A percentile compares a stretch with the other conserved stretches of the same genome.
phyloP scores from a whole-genome alignment of 1,284 basidiomycete species.

The Puccinia hordei region DNA sequence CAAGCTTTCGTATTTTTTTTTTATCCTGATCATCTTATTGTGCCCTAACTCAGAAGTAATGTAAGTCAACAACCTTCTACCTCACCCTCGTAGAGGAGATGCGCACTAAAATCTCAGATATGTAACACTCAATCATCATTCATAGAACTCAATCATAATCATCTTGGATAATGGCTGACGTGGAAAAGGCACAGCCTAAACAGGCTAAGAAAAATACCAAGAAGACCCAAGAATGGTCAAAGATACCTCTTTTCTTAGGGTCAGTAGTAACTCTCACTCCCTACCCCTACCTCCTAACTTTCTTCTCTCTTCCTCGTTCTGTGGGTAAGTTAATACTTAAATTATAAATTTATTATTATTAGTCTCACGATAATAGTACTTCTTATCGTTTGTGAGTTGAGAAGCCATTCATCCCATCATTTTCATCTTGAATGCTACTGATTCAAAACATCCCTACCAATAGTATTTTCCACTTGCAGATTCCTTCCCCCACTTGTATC shows the following conservation, averaged over 20 bases:
- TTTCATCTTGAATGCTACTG: neutral
- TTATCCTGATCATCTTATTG: too few species aligned
- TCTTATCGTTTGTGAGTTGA: constrained; percentile 5
- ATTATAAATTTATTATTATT: too few species aligned
- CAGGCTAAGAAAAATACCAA: neutral
- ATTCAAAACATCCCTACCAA: neutral
- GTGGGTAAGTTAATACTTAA: too few species aligned
- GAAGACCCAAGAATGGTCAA: neutral
- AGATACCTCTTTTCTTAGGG: neutral
- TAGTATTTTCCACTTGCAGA: constrained; percentile 16
- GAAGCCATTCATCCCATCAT: neutral
- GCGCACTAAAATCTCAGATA: constrained; percentile 8
- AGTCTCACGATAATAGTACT: neutral
- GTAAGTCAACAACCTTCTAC: neutral
- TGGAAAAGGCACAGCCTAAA: neutral
- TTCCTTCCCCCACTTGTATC: constrained; percentile 9
- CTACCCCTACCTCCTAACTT: neutral
- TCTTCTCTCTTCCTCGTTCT: neutral
- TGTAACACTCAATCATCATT: neutral
- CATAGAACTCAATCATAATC: neutral
- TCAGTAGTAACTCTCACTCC: neutral
- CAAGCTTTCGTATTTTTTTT: too few species aligned
- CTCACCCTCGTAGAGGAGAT: neutral
- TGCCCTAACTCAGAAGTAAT: neutral
- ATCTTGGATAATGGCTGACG: constrained; percentile 1